phyloP scores from a whole-genome alignment of 306 rosid genomes.

The Quercus suber region DNA sequence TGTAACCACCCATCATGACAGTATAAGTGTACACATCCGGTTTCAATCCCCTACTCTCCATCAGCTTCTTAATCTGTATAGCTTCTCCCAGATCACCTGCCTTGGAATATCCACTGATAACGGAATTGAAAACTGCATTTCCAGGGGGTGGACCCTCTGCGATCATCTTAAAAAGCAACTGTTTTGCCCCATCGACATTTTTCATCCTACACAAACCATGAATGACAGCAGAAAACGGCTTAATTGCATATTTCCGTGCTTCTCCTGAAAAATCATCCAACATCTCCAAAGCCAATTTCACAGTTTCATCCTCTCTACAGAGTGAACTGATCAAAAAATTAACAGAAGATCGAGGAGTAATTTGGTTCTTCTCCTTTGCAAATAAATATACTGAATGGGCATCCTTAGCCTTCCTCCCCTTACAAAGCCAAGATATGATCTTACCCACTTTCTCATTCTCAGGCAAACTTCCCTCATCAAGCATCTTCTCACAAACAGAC shows the following conservation, averaged over 20 bases:
- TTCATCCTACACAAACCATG: constrained; percentile 61
- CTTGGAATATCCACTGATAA: constrained; percentile 55
- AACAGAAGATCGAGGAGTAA: constrained; percentile 31
- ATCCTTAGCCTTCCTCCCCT: constrained; percentile 48
- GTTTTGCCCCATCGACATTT: constrained; percentile 52
- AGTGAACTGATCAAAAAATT: constrained; percentile 44
- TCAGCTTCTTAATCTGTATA: constrained; percentile 49
- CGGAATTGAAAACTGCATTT: constrained; percentile 67
- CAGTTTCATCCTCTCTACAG: constrained; percentile 46
- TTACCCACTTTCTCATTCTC: constrained; percentile 55
- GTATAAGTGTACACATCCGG: constrained; percentile 78
- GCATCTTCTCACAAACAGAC: constrained; percentile 56
- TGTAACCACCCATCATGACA: constrained; percentile 65
- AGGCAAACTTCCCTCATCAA: constrained; percentile 43
- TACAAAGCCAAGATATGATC: constrained; percentile 66
- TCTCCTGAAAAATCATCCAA: constrained; percentile 49
- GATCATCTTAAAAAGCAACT: constrained; percentile 59
- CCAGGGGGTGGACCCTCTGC: constrained; percentile 81
- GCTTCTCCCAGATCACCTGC: constrained; percentile 64
- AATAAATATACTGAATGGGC: constrained; percentile 50
- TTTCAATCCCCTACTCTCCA: constrained; percentile 79
- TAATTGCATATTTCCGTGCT: constrained; percentile 45
- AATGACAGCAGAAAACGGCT: constrained; percentile 58
- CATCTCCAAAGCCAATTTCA: constrained; percentile 52
- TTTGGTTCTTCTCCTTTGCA: constrained; percentile 44